These are phyloP conservation scores for Gossypium aridum DNA, from an alignment of 441 rosid species.

Conservation along the genomic window DNA sequence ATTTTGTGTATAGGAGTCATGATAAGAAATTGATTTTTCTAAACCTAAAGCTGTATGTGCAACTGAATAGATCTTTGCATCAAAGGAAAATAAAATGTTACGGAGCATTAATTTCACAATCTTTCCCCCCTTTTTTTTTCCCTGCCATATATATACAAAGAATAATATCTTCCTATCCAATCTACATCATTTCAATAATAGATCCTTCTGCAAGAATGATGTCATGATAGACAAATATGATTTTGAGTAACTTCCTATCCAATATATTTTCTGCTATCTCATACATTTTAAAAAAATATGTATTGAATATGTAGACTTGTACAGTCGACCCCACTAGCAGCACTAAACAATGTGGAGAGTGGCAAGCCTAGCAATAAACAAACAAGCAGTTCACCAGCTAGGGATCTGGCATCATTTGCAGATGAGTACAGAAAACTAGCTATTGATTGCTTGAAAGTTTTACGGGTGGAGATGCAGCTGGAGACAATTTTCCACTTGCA, in stretches of 20 bases:
- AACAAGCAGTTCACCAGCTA: slow-evolving; percentile 31
- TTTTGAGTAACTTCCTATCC: background rate
- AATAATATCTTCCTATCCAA: background rate
- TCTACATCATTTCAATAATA: background rate
- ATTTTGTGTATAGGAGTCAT: background rate
- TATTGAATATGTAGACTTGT: slow-evolving; percentile 50
- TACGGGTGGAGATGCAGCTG: slow-evolving; percentile 96
- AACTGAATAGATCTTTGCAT: background rate
- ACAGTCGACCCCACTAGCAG: slow-evolving; percentile 43
- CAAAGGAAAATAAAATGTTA: background rate
- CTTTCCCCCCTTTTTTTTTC: background rate
- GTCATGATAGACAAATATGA: background rate
- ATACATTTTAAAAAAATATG: background rate
- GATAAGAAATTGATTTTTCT: background rate
- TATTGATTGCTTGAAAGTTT: slow-evolving; percentile 88
- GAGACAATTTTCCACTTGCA: slow-evolving; percentile 95
- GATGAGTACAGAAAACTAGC: slow-evolving; percentile 94
- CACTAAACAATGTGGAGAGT: slow-evolving; percentile 45
- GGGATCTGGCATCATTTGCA: slow-evolving; percentile 75
- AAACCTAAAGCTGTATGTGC: background rate
- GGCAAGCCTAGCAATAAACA: slow-evolving; percentile 34
- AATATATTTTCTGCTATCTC: background rate
- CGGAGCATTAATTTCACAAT: background rate
- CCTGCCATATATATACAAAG: background rate
- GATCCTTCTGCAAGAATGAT: background rate